These are phyloP conservation scores for Grosmannia penicillata DNA, from an alignment of 2,329 filamentous ascomycete genomes.

Conservation along the genomic window DNA sequence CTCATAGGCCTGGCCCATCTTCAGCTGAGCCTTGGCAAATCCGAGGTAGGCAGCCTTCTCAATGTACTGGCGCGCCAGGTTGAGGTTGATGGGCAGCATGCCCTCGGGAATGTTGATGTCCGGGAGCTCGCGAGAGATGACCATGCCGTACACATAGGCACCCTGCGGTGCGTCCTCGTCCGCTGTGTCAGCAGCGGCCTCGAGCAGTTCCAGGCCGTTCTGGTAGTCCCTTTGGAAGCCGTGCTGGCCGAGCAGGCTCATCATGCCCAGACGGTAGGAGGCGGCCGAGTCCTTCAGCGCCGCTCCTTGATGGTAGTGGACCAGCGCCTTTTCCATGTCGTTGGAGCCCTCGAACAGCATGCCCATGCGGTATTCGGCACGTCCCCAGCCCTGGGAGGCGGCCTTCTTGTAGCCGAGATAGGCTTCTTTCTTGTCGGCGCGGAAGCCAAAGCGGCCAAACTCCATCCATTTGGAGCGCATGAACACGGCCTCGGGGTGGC, in stretches of 20 bases:
- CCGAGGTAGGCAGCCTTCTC: slow-evolving; percentile 94
- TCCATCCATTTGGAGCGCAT: slow-evolving; percentile 94
- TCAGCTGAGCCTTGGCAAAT: slow-evolving; percentile 90
- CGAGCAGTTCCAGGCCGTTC: slow-evolving; percentile 68
- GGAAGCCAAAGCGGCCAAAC: slow-evolving; percentile 87
- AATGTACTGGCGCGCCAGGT: slow-evolving; percentile 69
- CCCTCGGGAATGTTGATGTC: slow-evolving; percentile 67
- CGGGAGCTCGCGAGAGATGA: slow-evolving; percentile 79
- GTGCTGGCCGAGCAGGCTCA: slow-evolving; percentile 88
- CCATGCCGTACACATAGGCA: slow-evolving; percentile 90
- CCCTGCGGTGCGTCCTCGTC: slow-evolving; percentile 96
- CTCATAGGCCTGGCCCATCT: slow-evolving; percentile 94
- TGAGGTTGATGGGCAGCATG: slow-evolving; percentile 56
- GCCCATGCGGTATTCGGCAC: slow-evolving; percentile 91
- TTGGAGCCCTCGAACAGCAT: slow-evolving; percentile 97
- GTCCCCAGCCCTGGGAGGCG: slow-evolving; percentile 67
- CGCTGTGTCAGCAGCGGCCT: slow-evolving; percentile 66
- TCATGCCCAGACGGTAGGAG: slow-evolving; percentile 82
- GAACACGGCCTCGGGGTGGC: slow-evolving; percentile 87
- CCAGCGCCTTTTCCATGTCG: slow-evolving; percentile 78
- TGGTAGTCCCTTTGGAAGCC: slow-evolving; percentile 72
- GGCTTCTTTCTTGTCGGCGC: slow-evolving; percentile 87
- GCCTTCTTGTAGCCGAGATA: slow-evolving; percentile 75
- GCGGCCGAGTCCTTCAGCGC: slow-evolving; percentile 75
- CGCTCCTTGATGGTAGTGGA: slow-evolving; percentile 77